Evolutionary conservation across 139 green algal species (phyloP).

Genomic region (Chlorella sorokiniana): DNA sequence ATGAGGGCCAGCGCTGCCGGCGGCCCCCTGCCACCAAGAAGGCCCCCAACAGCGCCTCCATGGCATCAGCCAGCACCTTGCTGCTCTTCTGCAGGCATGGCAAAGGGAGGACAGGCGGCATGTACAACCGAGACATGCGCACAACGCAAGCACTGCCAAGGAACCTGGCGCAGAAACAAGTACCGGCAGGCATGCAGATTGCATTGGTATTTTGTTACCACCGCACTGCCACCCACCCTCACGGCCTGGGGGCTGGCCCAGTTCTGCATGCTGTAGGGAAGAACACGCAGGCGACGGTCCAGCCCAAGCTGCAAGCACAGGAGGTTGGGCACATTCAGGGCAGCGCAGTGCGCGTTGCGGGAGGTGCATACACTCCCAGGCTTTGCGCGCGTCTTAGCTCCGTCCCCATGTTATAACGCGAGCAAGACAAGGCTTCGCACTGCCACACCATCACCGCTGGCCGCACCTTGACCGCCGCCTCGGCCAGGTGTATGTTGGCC

Average conservation of each 20-base stretch:
- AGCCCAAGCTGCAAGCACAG: constrained; percentile 11
- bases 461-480: constrained; percentile 16
- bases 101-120: background rate
- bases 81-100: constrained; percentile 11
- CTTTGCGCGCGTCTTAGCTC: no score
- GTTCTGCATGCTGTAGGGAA: constrained; percentile 34
- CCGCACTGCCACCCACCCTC: constrained; percentile 7
- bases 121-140: background rate
- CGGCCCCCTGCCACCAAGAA: constrained; percentile 42
- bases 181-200: no score
- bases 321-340: background rate
- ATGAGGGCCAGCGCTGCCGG: constrained; percentile 9
- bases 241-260: constrained; percentile 14
- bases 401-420: background rate
- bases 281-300: constrained; percentile 26
- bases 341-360: background rate
- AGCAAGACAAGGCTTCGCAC: background rate
- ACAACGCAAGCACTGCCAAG: background rate
- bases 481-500: constrained; percentile 41
- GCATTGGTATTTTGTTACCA: background rate
- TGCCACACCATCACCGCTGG: background rate
- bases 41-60: constrained; percentile 57
- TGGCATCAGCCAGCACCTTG: constrained; percentile 58
- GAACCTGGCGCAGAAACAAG: no score
- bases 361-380: no score